Evolutionary conservation across 306 rosid species (phyloP).

Genomic region (Prunus campanulata): DNA sequence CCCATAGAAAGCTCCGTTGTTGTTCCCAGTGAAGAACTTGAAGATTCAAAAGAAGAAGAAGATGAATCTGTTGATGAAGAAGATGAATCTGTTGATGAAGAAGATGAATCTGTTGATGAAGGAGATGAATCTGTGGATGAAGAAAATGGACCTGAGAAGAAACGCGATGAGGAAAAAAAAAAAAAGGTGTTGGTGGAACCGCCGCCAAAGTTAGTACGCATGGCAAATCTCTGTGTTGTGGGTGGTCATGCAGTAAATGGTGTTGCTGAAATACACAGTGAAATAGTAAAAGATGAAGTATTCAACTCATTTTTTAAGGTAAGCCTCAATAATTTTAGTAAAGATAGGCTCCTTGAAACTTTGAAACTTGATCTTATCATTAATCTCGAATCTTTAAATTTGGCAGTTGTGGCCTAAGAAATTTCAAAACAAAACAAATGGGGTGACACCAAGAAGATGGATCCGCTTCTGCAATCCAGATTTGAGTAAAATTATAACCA

Average conservation of each 20-base stretch:
- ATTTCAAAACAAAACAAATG: constrained; percentile 98
- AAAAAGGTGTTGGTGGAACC: constrained; percentile 58
- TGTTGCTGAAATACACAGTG: constrained; percentile 96
- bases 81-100: neutral
- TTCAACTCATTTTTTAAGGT: constrained; percentile 88
- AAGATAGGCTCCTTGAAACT: constrained; percentile 9
- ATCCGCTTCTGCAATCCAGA: constrained; percentile 88
- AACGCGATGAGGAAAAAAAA: constrained; percentile 33
- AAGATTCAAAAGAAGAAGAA: constrained; percentile 13
- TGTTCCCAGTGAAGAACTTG: constrained; percentile 36
- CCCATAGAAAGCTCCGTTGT: constrained; percentile 33
- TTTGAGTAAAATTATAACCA: constrained; percentile 67
- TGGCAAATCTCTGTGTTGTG: constrained; percentile 96
- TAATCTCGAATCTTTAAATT: constrained; percentile 30
- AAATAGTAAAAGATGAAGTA: constrained; percentile 92
- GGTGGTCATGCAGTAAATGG: constrained; percentile 99
- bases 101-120: constrained; percentile 7
- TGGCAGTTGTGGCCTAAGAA: constrained; percentile 94
- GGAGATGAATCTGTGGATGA: constrained; percentile 29
- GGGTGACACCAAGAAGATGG: constrained; percentile 99
- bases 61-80: neutral
- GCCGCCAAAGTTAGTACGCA: constrained; percentile 83
- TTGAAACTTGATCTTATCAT: constrained; percentile 14
- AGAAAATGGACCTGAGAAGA: constrained; percentile 38
- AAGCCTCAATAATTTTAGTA: constrained; percentile 18